Base-by-base conservation (phyloP, 768 basidiomycete species). In the Bullera alba region DNA sequence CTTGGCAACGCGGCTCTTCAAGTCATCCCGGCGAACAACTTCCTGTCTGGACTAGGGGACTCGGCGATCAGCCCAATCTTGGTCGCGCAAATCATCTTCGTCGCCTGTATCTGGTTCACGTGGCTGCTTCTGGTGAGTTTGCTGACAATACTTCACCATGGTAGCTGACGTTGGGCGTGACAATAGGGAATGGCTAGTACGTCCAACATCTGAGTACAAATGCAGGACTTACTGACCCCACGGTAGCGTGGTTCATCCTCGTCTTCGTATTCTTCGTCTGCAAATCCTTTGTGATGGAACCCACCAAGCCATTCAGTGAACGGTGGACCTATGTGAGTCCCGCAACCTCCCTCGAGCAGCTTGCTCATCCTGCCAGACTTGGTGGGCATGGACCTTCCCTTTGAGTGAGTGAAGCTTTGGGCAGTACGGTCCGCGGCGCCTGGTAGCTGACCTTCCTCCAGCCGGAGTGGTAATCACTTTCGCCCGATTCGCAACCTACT, bases 331-430 rank as follows among this genome's bases (percentile, higher is more conserved):
- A 39, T 23, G 48, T 50, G 25, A 23, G 48, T 50, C 27, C 17
- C 17, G 2, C 48, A 21, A 16, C 4, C 12, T 21, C 5, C 4
- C 21, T 32, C 25, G n/a, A n/a, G n/a, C n/a, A 39, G 51, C 44
- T 53, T 23, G 46, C 19, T 12, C 12, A n/a, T 16, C 32, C 32
- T n/a, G n/a, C n/a, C 19, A 46, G 51, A 46, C 51, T 19, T 53
- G 51, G 51, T 53, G 51, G 51, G 42, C 35, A 2, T 53, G 51
- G 51, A 53, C 49, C 1, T 56, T 46, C 28, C 48, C 49, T 35
- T 26, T 48, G 1, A 28, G 27, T 45, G 17, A 47, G 53, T 37
- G n/a, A n/a, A n/a, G n/a, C 30, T 27, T 14, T 22, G 10, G 12
- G 15, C 17, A 17, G 15, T 3, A 8, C 21, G 36, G 22, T 26